These are phyloP conservation scores for Dactylellina drechsleri DNA, from an alignment of 2,329 filamentous ascomycete genomes.

Conservation along the genomic window DNA sequence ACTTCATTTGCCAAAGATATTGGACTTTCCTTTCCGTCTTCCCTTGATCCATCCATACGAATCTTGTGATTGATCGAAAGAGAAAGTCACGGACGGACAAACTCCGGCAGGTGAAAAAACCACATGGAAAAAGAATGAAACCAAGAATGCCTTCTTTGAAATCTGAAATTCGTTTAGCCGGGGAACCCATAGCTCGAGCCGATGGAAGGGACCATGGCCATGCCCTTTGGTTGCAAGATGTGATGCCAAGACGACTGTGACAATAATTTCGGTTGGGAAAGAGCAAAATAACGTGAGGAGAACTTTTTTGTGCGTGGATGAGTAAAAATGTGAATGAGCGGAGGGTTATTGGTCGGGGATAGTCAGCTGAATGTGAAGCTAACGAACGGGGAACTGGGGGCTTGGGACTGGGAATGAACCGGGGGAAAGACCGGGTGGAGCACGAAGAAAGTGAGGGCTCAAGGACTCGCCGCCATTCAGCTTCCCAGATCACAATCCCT, in stretches of 20 bases:
- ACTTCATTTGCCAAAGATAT: not conserved
- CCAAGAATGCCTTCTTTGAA: not conserved
- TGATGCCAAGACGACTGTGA: constrained; percentile 41
- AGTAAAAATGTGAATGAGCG: constrained; percentile 25
- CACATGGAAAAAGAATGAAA: constrained; percentile 30
- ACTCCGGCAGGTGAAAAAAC: constrained; percentile 45
- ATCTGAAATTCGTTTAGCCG: constrained; percentile 51
- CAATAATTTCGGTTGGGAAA: constrained; percentile 52
- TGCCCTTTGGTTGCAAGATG: constrained; percentile 13
- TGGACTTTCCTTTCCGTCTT: constrained; percentile 48
- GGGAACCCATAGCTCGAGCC: constrained; percentile 47
- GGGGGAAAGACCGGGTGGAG: not conserved
- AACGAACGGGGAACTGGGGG: constrained; percentile 47
- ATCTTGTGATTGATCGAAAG: constrained; percentile 27
- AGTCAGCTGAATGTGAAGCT: constrained; percentile 22
- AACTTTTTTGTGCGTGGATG: not conserved
- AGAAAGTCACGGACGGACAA: constrained; percentile 51
- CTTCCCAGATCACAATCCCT: constrained; percentile 7
- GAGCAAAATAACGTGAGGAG: not conserved
- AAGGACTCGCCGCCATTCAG: constrained; percentile 23
- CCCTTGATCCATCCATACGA: constrained; percentile 21
- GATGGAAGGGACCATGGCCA: constrained; percentile 3
- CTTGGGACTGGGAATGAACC: no score
- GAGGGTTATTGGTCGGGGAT: constrained; percentile 19
- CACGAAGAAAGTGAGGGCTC: not conserved